Percentiles rank a stretch among this genome's conserved stretches.
These are phyloP conservation scores for Talaromyces rugulosus DNA, from an alignment of 2,329 filamentous ascomycete species.

Conservation along the genomic window DNA sequence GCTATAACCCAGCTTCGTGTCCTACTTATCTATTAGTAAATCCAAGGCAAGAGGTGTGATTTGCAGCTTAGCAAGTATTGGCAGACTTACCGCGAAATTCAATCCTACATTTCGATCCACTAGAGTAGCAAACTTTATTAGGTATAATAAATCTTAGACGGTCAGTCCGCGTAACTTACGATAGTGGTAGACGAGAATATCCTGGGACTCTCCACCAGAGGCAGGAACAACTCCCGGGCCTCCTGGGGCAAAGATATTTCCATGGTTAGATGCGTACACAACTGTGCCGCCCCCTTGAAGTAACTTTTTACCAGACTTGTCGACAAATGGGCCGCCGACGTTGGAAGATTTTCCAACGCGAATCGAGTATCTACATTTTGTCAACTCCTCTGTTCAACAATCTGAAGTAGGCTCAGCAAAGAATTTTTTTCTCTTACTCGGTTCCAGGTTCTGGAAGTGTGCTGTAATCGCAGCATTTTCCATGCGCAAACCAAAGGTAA, in stretches of 20 bases:
- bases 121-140: slow-evolving; percentile 8
- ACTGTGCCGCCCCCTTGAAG: slow-evolving; percentile 30
- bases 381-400: not conserved
- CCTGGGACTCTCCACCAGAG: slow-evolving; percentile 16
- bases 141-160: not conserved
- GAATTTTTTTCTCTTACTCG: not conserved
- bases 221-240: slow-evolving; percentile 28
- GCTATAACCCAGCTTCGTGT: slow-evolving; percentile 35
- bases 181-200: slow-evolving; percentile 39
- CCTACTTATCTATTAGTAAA: slow-evolving; percentile 16
- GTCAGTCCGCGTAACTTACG: slow-evolving; percentile 16
- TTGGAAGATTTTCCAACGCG: slow-evolving; percentile 31
- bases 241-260: slow-evolving; percentile 35
- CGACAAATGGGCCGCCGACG: slow-evolving; percentile 32
- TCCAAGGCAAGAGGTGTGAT: not conserved
- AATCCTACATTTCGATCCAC: slow-evolving; percentile 32
- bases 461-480: slow-evolving; percentile 28
- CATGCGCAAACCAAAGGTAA: slow-evolving; percentile 38
- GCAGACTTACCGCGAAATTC: slow-evolving; percentile 17
- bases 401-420: not conserved
- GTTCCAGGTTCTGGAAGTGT: slow-evolving; percentile 21
- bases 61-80: not conserved
- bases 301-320: slow-evolving; percentile 23
- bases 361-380: slow-evolving; percentile 26
- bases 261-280: slow-evolving; percentile 36